Evolutionary conservation across 805 yeast species (phyloP).

Genomic region (Ogataea minuta): DNA sequence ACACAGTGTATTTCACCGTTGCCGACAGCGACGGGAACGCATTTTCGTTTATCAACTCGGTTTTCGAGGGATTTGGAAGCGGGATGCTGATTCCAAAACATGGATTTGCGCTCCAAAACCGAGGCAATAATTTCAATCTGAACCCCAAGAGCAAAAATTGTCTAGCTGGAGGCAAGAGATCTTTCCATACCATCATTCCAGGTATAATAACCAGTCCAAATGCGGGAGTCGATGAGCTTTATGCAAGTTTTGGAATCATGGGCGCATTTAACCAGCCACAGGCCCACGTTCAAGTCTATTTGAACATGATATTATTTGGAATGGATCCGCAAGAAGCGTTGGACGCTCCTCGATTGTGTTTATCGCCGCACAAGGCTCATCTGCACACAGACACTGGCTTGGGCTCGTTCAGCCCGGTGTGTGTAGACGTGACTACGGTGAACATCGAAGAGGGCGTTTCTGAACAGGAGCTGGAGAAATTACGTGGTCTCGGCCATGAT

Average conservation of each 20-base stretch:
- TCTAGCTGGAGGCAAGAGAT: conserved; percentile 66
- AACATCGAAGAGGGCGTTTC: conserved; percentile 64
- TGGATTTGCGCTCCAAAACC: conserved; percentile 72
- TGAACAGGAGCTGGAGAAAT: conserved; percentile 42
- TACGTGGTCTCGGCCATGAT: conserved; percentile 56
- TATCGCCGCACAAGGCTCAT: conserved; percentile 49
- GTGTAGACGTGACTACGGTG: conserved; percentile 57
- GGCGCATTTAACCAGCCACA: conserved; percentile 89
- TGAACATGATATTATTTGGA: conserved; percentile 62
- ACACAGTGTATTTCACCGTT: conserved; percentile 68
- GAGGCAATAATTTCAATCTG: conserved; percentile 74
- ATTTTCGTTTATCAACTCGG: conserved; percentile 76
- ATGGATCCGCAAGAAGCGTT: conserved; percentile 70
- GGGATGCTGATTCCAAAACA: conserved; percentile 60
- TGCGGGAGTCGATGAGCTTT: conserved; percentile 40
- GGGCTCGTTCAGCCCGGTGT: conserved; percentile 65
- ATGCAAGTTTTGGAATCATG: conserved; percentile 61
- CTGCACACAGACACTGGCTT: conserved; percentile 47
- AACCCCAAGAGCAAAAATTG: conserved; percentile 56
- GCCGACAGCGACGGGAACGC: conserved; percentile 73
- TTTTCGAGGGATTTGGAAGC: conserved; percentile 67
- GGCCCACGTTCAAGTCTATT: conserved; percentile 75
- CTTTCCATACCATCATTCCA: conserved; percentile 83
- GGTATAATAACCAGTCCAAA: conserved; percentile 61
- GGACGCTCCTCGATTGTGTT: conserved; percentile 72